Conservation (phyloP, 768 basidiomycete species). For the Roridomyces roridus region DNA sequence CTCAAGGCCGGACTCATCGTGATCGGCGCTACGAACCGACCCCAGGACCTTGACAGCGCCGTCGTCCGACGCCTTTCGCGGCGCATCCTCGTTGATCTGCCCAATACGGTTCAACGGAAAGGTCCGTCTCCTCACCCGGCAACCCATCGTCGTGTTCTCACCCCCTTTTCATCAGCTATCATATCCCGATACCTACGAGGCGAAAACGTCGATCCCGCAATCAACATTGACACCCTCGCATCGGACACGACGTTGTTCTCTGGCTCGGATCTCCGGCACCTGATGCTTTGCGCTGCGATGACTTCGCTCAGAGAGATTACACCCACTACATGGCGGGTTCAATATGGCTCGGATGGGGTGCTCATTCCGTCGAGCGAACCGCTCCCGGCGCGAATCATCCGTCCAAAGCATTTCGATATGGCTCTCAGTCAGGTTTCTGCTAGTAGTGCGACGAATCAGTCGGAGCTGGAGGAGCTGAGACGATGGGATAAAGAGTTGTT, state of each 20-base stretch:
- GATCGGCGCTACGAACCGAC: slow-evolving; percentile 6
- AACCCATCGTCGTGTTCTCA: too few species aligned
- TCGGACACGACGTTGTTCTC: background rate
- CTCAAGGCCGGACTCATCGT: background rate
- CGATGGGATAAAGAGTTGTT: background rate
- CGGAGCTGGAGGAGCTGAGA: background rate
- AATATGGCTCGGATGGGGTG: background rate
- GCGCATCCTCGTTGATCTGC: background rate
- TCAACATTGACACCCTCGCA: background rate
- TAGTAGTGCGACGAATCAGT: background rate
- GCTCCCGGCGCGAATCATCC: background rate
- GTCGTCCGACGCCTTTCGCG: slow-evolving; percentile 1
- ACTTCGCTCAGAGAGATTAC: background rate
- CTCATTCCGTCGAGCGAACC: background rate
- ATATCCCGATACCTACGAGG: background rate
- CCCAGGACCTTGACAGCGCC: slow-evolving; percentile 2
- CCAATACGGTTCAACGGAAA: background rate
- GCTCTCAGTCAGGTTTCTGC: background rate
- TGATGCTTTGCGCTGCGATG: background rate
- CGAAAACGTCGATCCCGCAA: background rate
- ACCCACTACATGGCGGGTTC: background rate
- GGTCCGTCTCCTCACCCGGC: background rate
- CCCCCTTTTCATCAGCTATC: too few species aligned
- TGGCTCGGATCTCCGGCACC: slow-evolving; percentile 4
- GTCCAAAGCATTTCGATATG: background rate